These are phyloP conservation scores for Pseudocohnilembus persalinus DNA, from an alignment of 169 alveolate genomes.

Conservation along the genomic window DNA sequence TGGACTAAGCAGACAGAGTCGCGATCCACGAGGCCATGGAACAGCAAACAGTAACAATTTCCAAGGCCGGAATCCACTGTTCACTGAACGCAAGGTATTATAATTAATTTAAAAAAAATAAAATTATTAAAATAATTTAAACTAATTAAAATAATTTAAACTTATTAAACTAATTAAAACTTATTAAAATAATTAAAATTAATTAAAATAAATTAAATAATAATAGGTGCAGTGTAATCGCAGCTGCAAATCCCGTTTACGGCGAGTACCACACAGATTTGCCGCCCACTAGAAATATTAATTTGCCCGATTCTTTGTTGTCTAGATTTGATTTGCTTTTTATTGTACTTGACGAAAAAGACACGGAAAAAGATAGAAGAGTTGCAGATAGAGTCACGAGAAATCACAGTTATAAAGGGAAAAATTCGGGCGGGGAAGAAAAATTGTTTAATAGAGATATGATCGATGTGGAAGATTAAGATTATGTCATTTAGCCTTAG, in stretches of 20 bases:
- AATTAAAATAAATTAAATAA: too few species aligned
- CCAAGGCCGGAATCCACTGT: conserved; percentile 98
- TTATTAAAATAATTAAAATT: too few species aligned
- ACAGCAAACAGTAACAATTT: conserved; percentile 97
- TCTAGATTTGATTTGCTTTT: conserved; percentile 96
- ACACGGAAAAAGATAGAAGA: conserved; percentile 71
- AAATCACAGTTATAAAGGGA: conserved; percentile 76
- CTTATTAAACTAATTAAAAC: too few species aligned
- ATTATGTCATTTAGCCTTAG: conserved; percentile 44
- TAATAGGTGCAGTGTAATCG: conserved; percentile 98
- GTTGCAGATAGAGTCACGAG: conserved; percentile 81
- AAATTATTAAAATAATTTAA: not conserved
- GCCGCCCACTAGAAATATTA: conserved; percentile 92
- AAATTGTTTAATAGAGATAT: not conserved
- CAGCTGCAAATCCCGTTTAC: conserved; percentile 99
- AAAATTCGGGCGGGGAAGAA: not conserved
- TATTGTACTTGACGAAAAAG: conserved; percentile 86
- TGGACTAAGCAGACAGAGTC: conserved; percentile 97
- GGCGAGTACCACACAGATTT: conserved; percentile 94
- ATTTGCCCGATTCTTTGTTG: conserved; percentile 97
- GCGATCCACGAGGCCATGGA: conserved; percentile 99
- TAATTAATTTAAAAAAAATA: too few species aligned
- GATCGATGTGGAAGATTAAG: conserved; percentile 46
- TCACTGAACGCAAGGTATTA: conserved; percentile 98
- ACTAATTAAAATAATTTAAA: too few species aligned